phyloP scores from a whole-genome alignment of 371 early-diverging fungal genomes.

The Circinella umbellata region DNA sequence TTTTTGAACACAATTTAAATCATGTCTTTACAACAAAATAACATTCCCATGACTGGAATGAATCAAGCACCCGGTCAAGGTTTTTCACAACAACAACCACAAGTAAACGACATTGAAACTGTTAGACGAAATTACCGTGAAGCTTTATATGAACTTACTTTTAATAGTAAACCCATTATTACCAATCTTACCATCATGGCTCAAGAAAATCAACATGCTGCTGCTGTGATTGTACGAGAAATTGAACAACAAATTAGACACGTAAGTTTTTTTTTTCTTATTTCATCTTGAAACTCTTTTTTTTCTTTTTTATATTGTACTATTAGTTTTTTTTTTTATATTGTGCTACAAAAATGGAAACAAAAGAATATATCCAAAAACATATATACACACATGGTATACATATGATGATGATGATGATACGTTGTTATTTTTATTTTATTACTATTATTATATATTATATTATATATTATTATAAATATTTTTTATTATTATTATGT shows the following conservation, averaged over 20 bases:
- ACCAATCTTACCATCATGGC: conserved; percentile 87
- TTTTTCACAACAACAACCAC: conserved; percentile 19
- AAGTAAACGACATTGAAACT: conserved; percentile 32
- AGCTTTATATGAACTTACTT: conserved; percentile 73
- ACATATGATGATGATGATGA: too few relatives aligned
- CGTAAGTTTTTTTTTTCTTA: conserved; percentile 55
- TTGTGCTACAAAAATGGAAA: too few relatives aligned
- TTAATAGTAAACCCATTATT: conserved; percentile 92
- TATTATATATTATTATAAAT: too few relatives aligned
- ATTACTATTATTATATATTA: too few relatives aligned
- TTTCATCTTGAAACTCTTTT: neutral
- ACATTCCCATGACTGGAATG: conserved; percentile 18
- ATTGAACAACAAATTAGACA: conserved; percentile 82
- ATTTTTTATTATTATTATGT: too few relatives aligned
- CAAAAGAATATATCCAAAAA: too few relatives aligned
- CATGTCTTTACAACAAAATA: conserved; percentile 31
- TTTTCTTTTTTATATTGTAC: too few relatives aligned
- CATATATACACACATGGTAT: too few relatives aligned
- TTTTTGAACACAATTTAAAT: neutral
- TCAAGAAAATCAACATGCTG: conserved; percentile 68
- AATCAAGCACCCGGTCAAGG: conserved; percentile 18
- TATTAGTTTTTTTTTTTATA: too few relatives aligned
- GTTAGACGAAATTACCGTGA: conserved; percentile 40
- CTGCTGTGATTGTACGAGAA: conserved; percentile 77
- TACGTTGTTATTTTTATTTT: too few relatives aligned